Conservation (phyloP, 768 basidiomycete genomes). For the Trichaptum fuscoviolaceum region DNA sequence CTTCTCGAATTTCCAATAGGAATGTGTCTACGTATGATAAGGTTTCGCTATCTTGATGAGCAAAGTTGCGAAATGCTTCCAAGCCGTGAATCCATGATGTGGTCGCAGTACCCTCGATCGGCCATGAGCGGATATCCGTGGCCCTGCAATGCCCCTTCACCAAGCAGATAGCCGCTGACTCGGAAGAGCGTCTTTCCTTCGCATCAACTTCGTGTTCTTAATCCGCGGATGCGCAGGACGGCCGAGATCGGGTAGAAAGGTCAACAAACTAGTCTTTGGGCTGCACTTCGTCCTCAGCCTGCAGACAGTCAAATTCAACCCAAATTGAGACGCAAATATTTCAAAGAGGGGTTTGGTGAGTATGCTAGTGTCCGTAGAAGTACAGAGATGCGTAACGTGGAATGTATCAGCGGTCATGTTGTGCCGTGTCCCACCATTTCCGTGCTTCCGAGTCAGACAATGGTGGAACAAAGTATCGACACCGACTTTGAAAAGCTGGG, state of each 20-base stretch:
- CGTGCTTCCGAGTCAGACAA: conserved; percentile 49
- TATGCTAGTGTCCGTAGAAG: neutral
- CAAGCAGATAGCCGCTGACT: no score
- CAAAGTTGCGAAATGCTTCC: neutral
- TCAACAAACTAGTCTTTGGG: no score
- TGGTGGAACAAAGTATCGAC: conserved; percentile 73
- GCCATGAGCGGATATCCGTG: neutral
- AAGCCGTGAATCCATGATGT: neutral
- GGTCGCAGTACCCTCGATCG: neutral
- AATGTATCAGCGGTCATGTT: conserved; percentile 8
- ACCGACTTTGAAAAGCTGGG: conserved; percentile 72
- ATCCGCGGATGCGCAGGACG: no score
- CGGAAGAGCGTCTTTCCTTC: no score
- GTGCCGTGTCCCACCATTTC: conserved; percentile 47
- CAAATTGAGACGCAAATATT: neutral
- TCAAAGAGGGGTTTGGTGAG: neutral
- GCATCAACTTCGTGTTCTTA: no score
- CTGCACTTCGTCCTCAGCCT: no score
- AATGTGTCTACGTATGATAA: neutral
- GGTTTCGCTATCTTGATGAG: neutral
- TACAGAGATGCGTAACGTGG: neutral
- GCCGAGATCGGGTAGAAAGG: no score
- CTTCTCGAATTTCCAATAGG: no score
- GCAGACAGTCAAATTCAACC: neutral
- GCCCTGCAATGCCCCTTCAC: neutral